phyloP scores from a whole-genome alignment of 805 yeast genomes.

The Metschnikowia drakensbergensis region DNA sequence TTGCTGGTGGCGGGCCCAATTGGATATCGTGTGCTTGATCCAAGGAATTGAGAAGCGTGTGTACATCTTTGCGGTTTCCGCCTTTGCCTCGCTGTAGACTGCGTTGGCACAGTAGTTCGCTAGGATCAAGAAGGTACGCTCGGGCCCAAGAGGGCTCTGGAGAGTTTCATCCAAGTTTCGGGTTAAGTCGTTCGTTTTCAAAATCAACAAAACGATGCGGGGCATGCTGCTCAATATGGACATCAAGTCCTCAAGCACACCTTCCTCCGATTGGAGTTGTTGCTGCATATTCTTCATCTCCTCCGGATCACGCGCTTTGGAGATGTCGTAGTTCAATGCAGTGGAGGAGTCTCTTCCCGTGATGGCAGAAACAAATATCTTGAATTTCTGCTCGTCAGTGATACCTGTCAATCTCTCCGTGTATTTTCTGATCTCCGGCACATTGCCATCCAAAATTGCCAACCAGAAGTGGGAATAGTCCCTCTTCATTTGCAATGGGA shows the following conservation, averaged over 20 bases:
- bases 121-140: slow-evolving; percentile 82
- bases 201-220: slow-evolving; percentile 73
- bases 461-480: slow-evolving; percentile 93
- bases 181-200: slow-evolving; percentile 92
- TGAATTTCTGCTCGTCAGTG: slow-evolving; percentile 66
- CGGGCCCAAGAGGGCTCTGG: slow-evolving; percentile 79
- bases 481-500: slow-evolving; percentile 70
- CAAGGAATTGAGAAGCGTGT: slow-evolving; percentile 20
- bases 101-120: slow-evolving; percentile 84
- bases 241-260: slow-evolving; percentile 74
- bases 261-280: slow-evolving; percentile 54
- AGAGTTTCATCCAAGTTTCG: slow-evolving; percentile 83
- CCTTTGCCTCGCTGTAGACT: slow-evolving; percentile 65
- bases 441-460: slow-evolving; percentile 71
- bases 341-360: slow-evolving; percentile 88
- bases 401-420: slow-evolving; percentile 80
- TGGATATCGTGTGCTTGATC: slow-evolving; percentile 15
- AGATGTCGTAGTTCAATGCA: slow-evolving; percentile 62
- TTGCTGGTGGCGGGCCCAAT: slow-evolving; percentile 35
- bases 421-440: slow-evolving; percentile 61
- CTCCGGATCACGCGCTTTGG: slow-evolving; percentile 46
- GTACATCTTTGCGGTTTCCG: slow-evolving; percentile 24
- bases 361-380: slow-evolving; percentile 85
- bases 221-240: slow-evolving; percentile 75
- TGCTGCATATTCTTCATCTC: slow-evolving; percentile 69